Evolutionary conservation across 2,329 filamentous ascomycete species (phyloP).

Genomic region (Cladorrhinum sp.): DNA sequence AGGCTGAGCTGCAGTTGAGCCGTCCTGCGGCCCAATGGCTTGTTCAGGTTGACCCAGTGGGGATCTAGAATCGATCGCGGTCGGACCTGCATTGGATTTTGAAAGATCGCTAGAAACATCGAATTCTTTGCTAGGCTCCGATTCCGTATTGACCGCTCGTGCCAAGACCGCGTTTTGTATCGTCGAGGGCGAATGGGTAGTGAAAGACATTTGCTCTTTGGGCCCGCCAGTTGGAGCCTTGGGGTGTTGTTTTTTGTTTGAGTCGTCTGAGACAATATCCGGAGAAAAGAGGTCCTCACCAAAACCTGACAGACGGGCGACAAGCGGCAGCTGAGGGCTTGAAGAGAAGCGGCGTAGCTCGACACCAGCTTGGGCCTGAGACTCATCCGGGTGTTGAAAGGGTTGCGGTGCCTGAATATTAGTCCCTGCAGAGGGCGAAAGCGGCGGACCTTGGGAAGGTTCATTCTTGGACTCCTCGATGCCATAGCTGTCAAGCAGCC

Average conservation of each 20-base stretch:
- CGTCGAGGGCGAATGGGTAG: background rate
- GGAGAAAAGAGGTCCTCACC: slow-evolving; percentile 55
- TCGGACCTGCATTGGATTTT: slow-evolving; percentile 10
- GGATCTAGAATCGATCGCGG: background rate
- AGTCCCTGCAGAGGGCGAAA: background rate
- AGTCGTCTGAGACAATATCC: slow-evolving; percentile 26
- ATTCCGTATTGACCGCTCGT: background rate
- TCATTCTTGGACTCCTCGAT: slow-evolving; percentile 11
- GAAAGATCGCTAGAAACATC: slow-evolving; percentile 1
- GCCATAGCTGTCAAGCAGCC: slow-evolving; percentile 31
- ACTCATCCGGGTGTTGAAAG: background rate
- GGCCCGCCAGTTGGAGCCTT: background rate
- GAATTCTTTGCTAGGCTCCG: background rate
- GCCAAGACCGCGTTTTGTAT: background rate
- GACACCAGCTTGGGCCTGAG: slow-evolving; percentile 17
- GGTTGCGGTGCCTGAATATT: slow-evolving; percentile 7
- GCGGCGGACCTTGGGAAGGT: slow-evolving; percentile 1
- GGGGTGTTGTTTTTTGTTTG: slow-evolving; percentile 12
- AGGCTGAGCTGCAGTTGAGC: slow-evolving; percentile 6
- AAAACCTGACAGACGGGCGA: slow-evolving; percentile 59
- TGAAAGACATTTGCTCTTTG: background rate
- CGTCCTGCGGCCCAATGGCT: slow-evolving; percentile 12
- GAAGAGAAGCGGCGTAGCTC: slow-evolving; percentile 40
- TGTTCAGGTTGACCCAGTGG: slow-evolving; percentile 9
- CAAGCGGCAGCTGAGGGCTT: slow-evolving; percentile 57